Base-by-base conservation (phyloP, 805 yeast genomes). In the Saccharomycopsis schoenii region DNA sequence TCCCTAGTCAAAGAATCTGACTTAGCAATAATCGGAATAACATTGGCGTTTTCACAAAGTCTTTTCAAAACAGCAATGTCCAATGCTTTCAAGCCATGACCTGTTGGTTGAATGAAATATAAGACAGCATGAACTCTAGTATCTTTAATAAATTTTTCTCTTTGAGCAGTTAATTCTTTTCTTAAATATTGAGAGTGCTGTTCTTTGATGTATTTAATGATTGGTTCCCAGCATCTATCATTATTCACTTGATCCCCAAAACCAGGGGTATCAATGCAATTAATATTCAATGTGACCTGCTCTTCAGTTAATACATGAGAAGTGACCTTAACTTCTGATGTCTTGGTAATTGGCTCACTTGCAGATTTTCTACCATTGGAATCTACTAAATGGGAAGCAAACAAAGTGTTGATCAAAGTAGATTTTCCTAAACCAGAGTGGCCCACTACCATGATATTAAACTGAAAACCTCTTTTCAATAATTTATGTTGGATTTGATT, bases 171-270 rank as follows among this genome's bases (percentile, higher is more conserved):
- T 72, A 93, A 84, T 75, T 92, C 98, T 73, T 88, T 89, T 76
- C 97, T 86, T 71, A 92, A 80, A 73, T 88, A 92, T 69, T 85
- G 85, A 52, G 96, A 87, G 73, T 92, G 96, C 75, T 92, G 97
- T 74, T 92, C 97, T 76, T 92, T 92, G 72, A 92, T 89, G 75
- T 91, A 92, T 74, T 89, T 90, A 66, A 92, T 86, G 65, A 92
- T 85, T 59, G 97, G 97, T 68, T 92, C 98, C 97, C 97, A 93
- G 74, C 96, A 91, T 74, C 87, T 88, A 69, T 89, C 96, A 74
- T 92, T 92, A 76, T 91, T 89, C 67, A 94, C 88, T 75, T 89
- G 97, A 78, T 94, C 99, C 47, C 97, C 98, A 77, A 90, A 94
- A 15, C 98, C 98, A 21, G 98, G 98, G 2, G 99, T 94, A 72